Conservation (phyloP, 768 basidiomycete species). For the Psilocybe subaeruginosa region DNA sequence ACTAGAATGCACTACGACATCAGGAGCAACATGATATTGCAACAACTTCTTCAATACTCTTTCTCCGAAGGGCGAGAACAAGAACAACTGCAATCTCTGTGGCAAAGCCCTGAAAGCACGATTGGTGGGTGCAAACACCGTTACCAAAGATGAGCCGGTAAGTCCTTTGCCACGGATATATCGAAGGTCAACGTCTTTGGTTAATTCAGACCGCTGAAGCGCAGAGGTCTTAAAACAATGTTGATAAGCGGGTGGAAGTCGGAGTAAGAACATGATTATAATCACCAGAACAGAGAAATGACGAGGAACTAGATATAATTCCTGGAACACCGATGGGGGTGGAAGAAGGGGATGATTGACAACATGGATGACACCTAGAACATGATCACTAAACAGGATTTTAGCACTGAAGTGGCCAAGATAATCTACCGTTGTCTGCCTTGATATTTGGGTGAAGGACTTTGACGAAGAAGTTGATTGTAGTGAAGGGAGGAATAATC, state of each 20-base stretch:
- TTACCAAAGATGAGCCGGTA: slow-evolving; percentile 49
- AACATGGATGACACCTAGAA: slow-evolving; percentile 51
- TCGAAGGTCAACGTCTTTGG: slow-evolving; percentile 49
- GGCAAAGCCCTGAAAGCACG: slow-evolving; percentile 52
- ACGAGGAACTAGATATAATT: slow-evolving; percentile 42
- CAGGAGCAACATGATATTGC: slow-evolving; percentile 59
- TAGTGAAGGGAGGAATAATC: slow-evolving; percentile 35
- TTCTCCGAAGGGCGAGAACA: slow-evolving; percentile 65
- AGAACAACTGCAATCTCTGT: slow-evolving; percentile 49
- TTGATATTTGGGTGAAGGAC: slow-evolving; percentile 42
- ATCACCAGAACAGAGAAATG: slow-evolving; percentile 54
- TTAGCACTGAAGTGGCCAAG: not conserved
- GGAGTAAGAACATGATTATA: not conserved
- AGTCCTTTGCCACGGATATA: slow-evolving; percentile 41
- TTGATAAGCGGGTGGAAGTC: not conserved
- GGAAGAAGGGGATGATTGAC: slow-evolving; percentile 59
- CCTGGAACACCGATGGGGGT: slow-evolving; percentile 53
- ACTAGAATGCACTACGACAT: slow-evolving; percentile 53
- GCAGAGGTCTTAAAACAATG: slow-evolving; percentile 50
- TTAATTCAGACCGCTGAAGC: slow-evolving; percentile 52
- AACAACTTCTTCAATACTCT: slow-evolving; percentile 54
- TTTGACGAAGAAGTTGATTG: slow-evolving; percentile 53
- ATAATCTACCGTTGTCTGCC: slow-evolving; percentile 52
- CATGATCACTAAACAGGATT: not conserved
- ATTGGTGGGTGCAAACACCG: slow-evolving; percentile 58